Conservation (phyloP, 768 basidiomycete species). For the Lentinula aciculospora region DNA sequence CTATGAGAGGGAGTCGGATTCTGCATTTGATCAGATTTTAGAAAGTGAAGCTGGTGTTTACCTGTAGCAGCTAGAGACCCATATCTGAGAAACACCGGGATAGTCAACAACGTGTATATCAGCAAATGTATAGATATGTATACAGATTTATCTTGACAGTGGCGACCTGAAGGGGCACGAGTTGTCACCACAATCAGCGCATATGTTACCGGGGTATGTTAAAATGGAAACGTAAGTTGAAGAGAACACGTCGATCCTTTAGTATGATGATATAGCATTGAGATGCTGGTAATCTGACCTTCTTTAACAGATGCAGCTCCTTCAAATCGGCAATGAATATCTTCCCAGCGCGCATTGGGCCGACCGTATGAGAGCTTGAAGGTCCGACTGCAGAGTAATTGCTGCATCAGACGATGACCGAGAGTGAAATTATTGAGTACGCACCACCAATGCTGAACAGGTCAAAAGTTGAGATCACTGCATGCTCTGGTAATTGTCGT, state of each 20-base stretch:
- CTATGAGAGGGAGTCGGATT: slow-evolving; percentile 24
- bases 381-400: slow-evolving; percentile 33
- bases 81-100: slow-evolving; percentile 43
- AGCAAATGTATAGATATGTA: slow-evolving; percentile 18
- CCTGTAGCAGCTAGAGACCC: slow-evolving; percentile 93
- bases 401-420: neutral
- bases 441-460: slow-evolving; percentile 85
- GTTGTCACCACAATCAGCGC: neutral
- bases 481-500: slow-evolving; percentile 58
- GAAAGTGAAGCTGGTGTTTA: slow-evolving; percentile 18
- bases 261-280: neutral
- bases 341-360: slow-evolving; percentile 82
- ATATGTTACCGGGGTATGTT: neutral
- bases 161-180: slow-evolving; percentile 45
- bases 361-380: slow-evolving; percentile 46
- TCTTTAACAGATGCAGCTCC: slow-evolving; percentile 62
- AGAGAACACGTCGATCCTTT: neutral
- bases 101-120: neutral
- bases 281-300: slow-evolving; percentile 31
- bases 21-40: neutral
- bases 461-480: slow-evolving; percentile 91
- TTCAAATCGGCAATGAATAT: slow-evolving; percentile 79
- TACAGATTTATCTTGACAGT: slow-evolving; percentile 84
- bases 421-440: neutral
- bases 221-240: no score